Evolutionary conservation across 371 early-diverging fungal species (phyloP).

Genomic region (Blakeslea trispora): DNA sequence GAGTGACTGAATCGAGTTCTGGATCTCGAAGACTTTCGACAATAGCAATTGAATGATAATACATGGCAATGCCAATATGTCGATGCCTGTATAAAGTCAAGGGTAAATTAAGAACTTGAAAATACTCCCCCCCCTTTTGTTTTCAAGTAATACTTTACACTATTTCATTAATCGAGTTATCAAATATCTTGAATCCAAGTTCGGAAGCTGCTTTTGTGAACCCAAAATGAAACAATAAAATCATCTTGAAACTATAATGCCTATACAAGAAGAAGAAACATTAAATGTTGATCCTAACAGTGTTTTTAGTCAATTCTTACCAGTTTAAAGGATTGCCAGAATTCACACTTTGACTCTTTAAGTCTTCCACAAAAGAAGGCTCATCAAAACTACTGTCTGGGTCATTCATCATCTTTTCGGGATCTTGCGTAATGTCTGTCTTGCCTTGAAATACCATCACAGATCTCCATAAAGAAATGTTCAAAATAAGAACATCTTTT

Average conservation of each 20-base stretch:
- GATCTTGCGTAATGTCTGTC: constrained; percentile 24
- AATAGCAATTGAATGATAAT: constrained; percentile 41
- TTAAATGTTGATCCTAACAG: no score
- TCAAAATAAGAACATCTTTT: constrained; percentile 31
- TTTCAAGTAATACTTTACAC: constrained; percentile 29
- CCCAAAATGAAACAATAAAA: constrained; percentile 48
- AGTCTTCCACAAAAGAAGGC: constrained; percentile 28
- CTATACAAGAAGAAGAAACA: no score
- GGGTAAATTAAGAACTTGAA: not conserved
- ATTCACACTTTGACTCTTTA: constrained; percentile 31
- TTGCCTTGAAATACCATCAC: constrained; percentile 48
- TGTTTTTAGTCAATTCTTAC: no score
- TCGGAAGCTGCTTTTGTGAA: constrained; percentile 37
- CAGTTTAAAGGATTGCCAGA: constrained; percentile 42
- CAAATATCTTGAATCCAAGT: constrained; percentile 38
- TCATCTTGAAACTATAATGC: constrained; percentile 44
- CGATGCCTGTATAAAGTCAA: constrained; percentile 28
- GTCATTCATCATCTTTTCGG: constrained; percentile 33
- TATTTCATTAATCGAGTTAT: constrained; percentile 29
- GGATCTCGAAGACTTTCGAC: constrained; percentile 35
- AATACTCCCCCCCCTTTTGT: no score
- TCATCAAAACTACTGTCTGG: constrained; percentile 33
- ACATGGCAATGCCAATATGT: constrained; percentile 44
- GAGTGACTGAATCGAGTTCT: constrained; percentile 18
- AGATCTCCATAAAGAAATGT: constrained; percentile 35